Percentiles rank a stretch among this genome's conserved stretches.
Conservation (phyloP, 495 filamentous ascomycete genomes). For the Poronia punctata region DNA sequence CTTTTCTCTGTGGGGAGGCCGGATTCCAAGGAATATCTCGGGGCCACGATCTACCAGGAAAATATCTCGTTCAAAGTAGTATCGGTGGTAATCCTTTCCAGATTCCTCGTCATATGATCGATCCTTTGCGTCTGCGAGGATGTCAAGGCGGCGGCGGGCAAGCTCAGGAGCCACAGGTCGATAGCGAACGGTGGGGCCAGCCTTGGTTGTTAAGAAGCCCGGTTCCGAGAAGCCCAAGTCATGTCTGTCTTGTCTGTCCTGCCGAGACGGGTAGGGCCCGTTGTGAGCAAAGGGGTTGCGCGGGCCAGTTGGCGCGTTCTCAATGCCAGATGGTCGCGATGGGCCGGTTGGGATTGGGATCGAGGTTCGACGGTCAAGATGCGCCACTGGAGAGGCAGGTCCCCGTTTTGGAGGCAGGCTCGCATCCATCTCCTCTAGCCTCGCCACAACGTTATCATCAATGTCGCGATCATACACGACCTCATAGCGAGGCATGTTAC, state of each 20-base stretch:
- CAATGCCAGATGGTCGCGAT: constrained; percentile 30
- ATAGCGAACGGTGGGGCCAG: constrained; percentile 33
- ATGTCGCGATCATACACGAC: constrained; percentile 44
- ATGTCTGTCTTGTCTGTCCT: constrained; percentile 8
- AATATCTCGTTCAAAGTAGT: constrained; percentile 69
- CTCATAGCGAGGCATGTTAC: constrained; percentile 39
- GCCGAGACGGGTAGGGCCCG: constrained; percentile 8
- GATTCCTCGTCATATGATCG: constrained; percentile 38
- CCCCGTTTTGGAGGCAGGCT: constrained; percentile 11
- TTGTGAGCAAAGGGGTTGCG: constrained; percentile 16
- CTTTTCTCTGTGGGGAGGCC: constrained; percentile 41
- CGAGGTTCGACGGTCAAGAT: constrained; percentile 15
- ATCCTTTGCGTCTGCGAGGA: constrained; percentile 50
- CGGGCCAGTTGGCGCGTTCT: constrained; percentile 38
- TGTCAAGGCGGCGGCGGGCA: constrained; percentile 58
- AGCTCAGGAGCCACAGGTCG: constrained; percentile 44
- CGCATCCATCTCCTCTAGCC: constrained; percentile 36
- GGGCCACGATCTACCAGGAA: constrained; percentile 67
- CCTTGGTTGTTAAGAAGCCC: constrained; percentile 18
- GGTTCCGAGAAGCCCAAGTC: constrained; percentile 6
- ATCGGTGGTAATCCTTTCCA: constrained; percentile 62
- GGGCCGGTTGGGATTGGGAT: constrained; percentile 34
- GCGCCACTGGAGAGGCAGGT: constrained; percentile 10
- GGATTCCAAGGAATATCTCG: constrained; percentile 56
- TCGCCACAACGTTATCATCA: constrained; percentile 48